These are phyloP conservation scores for Gilbertella persicaria DNA, from an alignment of 371 early-diverging fungal species.

Conservation along the genomic window DNA sequence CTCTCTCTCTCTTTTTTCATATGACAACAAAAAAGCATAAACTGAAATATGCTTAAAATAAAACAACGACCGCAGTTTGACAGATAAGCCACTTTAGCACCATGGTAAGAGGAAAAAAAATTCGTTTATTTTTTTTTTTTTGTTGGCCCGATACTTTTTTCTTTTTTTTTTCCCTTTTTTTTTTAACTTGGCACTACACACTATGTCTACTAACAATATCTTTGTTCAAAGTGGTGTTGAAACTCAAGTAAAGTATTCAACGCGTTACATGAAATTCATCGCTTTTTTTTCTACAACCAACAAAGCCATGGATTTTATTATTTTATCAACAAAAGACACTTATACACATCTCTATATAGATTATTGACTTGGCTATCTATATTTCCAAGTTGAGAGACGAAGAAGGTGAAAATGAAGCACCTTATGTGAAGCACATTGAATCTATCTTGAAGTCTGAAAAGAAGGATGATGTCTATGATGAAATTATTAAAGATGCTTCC, in stretches of 20 bases:
- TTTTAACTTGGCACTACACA: slow-evolving; percentile 4
- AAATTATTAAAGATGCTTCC: slow-evolving; percentile 63
- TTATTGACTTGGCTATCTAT: slow-evolving; percentile 58
- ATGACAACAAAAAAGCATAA: too few species aligned
- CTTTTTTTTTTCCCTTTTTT: not conserved
- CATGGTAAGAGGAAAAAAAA: too few species aligned
- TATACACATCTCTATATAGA: slow-evolving; percentile 30
- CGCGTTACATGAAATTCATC: too few species aligned
- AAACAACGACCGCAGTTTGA: too few species aligned
- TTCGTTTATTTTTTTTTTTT: too few species aligned
- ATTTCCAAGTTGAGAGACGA: slow-evolving; percentile 62
- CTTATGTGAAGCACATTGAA: slow-evolving; percentile 53
- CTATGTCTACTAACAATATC: slow-evolving; percentile 29
- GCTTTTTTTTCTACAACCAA: too few species aligned
- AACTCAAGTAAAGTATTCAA: slow-evolving; percentile 24
- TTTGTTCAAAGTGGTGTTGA: slow-evolving; percentile 29
- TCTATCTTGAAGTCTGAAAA: slow-evolving; percentile 63
- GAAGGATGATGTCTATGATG: slow-evolving; percentile 54
- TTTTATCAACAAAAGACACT: not conserved
- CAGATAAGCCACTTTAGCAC: too few species aligned
- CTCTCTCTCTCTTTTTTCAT: too few species aligned
- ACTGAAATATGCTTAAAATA: too few species aligned
- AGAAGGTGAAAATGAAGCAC: slow-evolving; percentile 48
- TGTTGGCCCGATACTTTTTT: not conserved
- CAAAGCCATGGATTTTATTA: not conserved